Percentiles rank a stretch among this genome's conserved stretches.
Evolutionary conservation across 345 rosid genomes (phyloP).

Genomic region (Salix suchowensis): DNA sequence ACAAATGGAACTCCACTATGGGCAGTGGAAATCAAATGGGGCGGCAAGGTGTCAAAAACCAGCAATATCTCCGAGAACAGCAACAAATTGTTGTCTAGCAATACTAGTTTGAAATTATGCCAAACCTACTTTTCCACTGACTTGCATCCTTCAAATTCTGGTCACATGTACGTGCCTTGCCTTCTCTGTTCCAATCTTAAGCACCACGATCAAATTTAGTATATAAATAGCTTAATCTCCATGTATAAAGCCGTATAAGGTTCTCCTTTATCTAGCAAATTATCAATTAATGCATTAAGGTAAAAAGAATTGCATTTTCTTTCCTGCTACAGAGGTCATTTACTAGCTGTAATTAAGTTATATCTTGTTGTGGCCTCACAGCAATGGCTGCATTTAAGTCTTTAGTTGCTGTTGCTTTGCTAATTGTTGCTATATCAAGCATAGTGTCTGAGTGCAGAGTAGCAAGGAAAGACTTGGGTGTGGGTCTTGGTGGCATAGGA

Average conservation of each 20-base stretch:
- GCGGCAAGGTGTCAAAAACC: background rate
- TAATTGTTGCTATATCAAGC: constrained; percentile 15
- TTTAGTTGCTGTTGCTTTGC: constrained; percentile 17
- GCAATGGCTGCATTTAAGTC: constrained; percentile 9
- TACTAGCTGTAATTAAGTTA: too few relatives aligned
- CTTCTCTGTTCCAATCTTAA: too few relatives aligned
- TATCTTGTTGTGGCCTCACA: background rate
- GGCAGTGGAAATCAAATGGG: constrained; percentile 10
- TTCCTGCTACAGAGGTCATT: too few relatives aligned
- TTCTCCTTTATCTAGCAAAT: too few relatives aligned
- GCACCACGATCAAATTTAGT: too few relatives aligned
- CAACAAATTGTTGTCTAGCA: background rate
- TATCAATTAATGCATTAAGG: too few relatives aligned
- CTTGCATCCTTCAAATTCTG: too few relatives aligned
- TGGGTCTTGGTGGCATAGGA: constrained; percentile 46
- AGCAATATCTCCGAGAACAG: background rate
- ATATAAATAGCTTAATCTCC: too few relatives aligned
- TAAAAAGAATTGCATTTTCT: too few relatives aligned
- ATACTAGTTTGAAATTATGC: background rate
- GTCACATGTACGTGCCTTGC: too few relatives aligned
- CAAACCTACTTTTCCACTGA: background rate
- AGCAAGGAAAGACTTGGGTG: constrained; percentile 49
- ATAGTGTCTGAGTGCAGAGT: constrained; percentile 34
- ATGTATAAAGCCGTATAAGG: too few relatives aligned
- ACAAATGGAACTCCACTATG: constrained; percentile 1